A percentile compares a stretch with the other conserved stretches of the same genome.
phyloP scores from a whole-genome alignment of 345 rosid genomes.

The Melaleuca alternifolia region DNA sequence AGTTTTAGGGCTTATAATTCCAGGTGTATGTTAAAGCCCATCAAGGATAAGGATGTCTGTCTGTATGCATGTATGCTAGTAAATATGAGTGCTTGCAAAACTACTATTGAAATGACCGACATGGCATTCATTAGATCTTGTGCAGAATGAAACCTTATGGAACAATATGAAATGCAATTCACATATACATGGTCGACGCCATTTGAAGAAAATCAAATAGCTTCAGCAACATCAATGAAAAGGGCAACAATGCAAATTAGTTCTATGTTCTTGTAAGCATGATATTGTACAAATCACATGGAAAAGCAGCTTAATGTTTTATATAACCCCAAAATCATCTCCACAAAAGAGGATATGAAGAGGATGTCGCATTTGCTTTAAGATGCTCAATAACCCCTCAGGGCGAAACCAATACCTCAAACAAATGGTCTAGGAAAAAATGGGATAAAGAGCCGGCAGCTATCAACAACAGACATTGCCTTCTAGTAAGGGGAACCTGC shows the following conservation, averaged over 20 bases:
- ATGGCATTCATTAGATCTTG: not conserved
- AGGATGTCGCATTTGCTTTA: not conserved
- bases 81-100: not conserved
- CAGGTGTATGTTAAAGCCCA: not conserved
- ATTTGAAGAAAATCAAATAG: not conserved
- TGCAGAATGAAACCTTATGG: not conserved
- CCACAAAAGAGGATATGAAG: not conserved
- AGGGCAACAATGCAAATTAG: not conserved
- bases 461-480: conserved; percentile 41
- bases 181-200: not conserved
- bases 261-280: not conserved
- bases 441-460: conserved; percentile 58
- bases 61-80: not conserved
- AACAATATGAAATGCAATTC: not conserved
- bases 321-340: not conserved
- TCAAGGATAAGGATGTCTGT: not conserved
- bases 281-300: not conserved
- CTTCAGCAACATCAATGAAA: not conserved
- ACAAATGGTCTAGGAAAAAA: conserved; percentile 61
- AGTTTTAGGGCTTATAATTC: not conserved
- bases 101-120: not conserved
- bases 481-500: conserved; percentile 47
- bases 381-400: not conserved
- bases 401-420: conserved; percentile 30
- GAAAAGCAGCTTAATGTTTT: not conserved